phyloP scores from a whole-genome alignment of 345 rosid genomes.

The Jatropha curcas region DNA sequence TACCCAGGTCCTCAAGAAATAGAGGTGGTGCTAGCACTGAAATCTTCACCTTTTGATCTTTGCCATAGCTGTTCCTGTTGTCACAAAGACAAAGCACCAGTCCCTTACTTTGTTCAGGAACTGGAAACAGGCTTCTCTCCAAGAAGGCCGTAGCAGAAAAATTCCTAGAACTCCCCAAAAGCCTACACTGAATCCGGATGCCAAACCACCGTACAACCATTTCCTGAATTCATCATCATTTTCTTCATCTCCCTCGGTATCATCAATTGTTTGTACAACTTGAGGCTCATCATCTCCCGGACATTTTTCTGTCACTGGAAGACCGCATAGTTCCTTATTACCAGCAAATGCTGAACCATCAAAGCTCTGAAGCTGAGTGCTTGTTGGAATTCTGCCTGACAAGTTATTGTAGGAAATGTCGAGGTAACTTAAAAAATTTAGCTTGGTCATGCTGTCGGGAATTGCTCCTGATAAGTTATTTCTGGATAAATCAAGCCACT shows the following conservation, averaged over 20 bases:
- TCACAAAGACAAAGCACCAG: background rate
- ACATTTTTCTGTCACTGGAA: background rate
- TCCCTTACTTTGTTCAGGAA: background rate
- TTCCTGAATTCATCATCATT: background rate
- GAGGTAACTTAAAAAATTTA: constrained; percentile 9
- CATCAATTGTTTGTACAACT: background rate
- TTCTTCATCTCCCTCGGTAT: background rate
- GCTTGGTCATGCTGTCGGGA: constrained; percentile 7
- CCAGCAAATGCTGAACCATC: constrained; percentile 7
- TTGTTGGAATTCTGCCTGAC: constrained; percentile 23
- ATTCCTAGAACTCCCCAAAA: background rate
- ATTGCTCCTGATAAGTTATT: constrained; percentile 15
- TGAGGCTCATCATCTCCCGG: background rate
- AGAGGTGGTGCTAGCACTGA: background rate
- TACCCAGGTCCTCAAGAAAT: too few relatives aligned
- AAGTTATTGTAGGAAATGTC: constrained; percentile 18
- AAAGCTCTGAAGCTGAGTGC: constrained; percentile 20
- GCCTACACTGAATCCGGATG: background rate
- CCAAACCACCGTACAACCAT: constrained; percentile 13
- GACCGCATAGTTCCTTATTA: constrained; percentile 6
- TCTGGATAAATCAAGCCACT: constrained; percentile 21
- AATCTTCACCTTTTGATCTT: background rate
- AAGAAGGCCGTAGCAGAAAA: constrained; percentile 6
- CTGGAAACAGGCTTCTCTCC: constrained; percentile 6
- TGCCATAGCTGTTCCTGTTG: background rate